A percentile compares a stretch with the other conserved stretches of the same genome.
Evolutionary conservation across 805 yeast genomes (phyloP).

Genomic region (Kluyveromyces lactis): DNA sequence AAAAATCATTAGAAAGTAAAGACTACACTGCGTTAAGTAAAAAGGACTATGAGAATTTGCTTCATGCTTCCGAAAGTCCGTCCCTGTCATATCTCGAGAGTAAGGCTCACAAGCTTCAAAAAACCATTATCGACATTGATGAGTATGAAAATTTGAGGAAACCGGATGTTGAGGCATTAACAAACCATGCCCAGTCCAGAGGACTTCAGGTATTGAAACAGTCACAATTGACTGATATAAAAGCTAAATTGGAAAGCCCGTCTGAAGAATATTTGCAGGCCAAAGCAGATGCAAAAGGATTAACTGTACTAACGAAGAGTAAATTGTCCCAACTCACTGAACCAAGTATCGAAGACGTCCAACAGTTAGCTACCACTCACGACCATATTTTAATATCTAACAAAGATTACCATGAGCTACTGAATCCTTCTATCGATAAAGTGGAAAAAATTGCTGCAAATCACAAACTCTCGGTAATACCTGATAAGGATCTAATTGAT

Average conservation of each 20-base stretch:
- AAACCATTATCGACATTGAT: not conserved
- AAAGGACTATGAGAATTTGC: not conserved
- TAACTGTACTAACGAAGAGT: not conserved
- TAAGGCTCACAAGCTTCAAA: not conserved
- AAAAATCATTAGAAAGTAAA: slow-evolving; percentile 17
- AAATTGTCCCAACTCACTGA: not conserved
- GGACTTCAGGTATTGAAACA: slow-evolving; percentile 14
- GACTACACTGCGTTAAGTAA: slow-evolving; percentile 5
- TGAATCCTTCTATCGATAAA: not conserved
- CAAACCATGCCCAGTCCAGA: slow-evolving; percentile 6
- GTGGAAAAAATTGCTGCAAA: not conserved
- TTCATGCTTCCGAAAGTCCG: slow-evolving; percentile 7
- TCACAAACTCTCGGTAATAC: not conserved
- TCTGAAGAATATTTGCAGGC: slow-evolving; percentile 1
- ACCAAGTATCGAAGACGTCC: slow-evolving; percentile 3
- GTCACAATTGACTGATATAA: slow-evolving; percentile 7
- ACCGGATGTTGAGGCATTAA: slow-evolving; percentile 9
- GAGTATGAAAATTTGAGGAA: not conserved
- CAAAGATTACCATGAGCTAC: not conserved
- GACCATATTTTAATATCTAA: not conserved
- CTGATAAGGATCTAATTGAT: not conserved
- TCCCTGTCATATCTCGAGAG: slow-evolving; percentile 8
- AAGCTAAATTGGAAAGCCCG: not conserved
- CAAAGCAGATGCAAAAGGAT: not conserved
- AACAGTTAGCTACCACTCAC: not conserved